Conservation (phyloP, 345 rosid species). For the Pistacia atlantica region DNA sequence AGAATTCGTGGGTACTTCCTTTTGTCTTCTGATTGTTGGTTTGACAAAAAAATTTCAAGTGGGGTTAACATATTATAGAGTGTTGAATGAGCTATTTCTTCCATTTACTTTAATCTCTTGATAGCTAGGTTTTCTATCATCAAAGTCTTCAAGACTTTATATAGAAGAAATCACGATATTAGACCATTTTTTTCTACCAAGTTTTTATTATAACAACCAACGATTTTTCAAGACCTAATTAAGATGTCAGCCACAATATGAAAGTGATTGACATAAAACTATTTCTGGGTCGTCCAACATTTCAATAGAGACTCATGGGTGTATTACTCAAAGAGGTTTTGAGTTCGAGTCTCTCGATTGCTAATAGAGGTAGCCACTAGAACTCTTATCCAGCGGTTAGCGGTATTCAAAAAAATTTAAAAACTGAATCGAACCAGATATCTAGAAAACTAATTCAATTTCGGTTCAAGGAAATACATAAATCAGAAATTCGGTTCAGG, state of each 20-base stretch:
- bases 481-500: no score
- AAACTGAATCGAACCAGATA: no score
- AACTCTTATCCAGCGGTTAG: no score
- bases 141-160: background rate
- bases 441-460: no score
- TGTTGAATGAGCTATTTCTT: background rate
- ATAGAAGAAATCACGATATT: no score
- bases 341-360: no score
- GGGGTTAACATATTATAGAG: background rate
- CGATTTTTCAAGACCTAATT: background rate
- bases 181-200: slow-evolving; percentile 1
- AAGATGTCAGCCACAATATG: background rate
- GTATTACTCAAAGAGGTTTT: no score
- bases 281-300: no score
- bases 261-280: slow-evolving; percentile 11
- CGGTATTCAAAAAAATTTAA: no score
- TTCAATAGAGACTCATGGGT: no score
- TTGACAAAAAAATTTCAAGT: background rate
- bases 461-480: no score
- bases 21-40: background rate
- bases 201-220: background rate
- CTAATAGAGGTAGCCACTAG: no score
- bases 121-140: background rate
- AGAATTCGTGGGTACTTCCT: background rate
- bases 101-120: background rate